Evolutionary conservation across 495 filamentous ascomycete genomes (phyloP).

Genomic region (Podospora anserina): DNA sequence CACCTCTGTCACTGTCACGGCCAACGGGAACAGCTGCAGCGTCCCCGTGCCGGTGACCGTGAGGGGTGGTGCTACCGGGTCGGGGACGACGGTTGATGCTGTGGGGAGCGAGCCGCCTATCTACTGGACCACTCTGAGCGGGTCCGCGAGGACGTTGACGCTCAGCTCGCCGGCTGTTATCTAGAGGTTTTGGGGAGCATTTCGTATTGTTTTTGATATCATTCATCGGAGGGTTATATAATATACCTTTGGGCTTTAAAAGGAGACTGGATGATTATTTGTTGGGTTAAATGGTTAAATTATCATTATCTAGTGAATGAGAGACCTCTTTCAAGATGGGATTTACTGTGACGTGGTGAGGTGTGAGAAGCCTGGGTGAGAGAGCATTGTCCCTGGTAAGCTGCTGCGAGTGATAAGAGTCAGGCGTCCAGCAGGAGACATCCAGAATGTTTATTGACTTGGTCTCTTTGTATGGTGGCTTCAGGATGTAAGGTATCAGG

Average conservation of each 20-base stretch:
- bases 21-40: constrained; percentile 50
- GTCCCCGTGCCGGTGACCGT: constrained; percentile 57
- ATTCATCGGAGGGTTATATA: not conserved
- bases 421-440: too few species aligned
- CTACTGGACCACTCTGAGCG: constrained; percentile 55
- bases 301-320: not conserved
- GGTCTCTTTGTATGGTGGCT: too few species aligned
- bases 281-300: not conserved
- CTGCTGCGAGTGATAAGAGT: too few species aligned
- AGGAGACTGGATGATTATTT: not conserved
- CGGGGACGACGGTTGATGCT: constrained; percentile 52
- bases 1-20: constrained; percentile 50
- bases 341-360: not conserved
- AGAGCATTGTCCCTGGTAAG: too few species aligned
- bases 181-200: not conserved
- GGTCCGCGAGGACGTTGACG: constrained; percentile 51
- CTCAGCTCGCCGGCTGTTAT: constrained; percentile 24
- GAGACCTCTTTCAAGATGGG: not conserved
- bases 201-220: not conserved
- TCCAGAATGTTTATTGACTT: too few species aligned
- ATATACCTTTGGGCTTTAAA: not conserved
- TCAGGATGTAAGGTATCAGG: too few species aligned
- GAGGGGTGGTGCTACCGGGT: constrained; percentile 41
- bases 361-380: not conserved
- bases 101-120: constrained; percentile 58